phyloP scores from a whole-genome alignment of 176 grass and related monocot species.

The Typha latifolia region DNA sequence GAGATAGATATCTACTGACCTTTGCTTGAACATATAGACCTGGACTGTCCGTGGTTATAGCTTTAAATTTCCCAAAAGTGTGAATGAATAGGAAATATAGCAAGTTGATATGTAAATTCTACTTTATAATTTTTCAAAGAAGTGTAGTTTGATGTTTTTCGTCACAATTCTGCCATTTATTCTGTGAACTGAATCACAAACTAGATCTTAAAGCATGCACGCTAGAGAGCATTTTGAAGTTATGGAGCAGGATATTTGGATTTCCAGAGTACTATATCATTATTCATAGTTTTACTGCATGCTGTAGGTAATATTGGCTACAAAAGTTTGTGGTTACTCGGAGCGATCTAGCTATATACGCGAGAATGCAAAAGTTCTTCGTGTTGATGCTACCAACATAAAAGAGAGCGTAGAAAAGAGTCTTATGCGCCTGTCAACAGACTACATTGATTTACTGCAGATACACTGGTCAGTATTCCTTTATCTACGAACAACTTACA shows the following conservation, averaged over 20 bases:
- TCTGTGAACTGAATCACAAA: background rate
- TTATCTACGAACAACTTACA: background rate
- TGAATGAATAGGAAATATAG: no score
- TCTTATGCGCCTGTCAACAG: slow-evolving; percentile 73
- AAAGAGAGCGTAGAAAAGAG: slow-evolving; percentile 87
- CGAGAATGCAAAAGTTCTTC: slow-evolving; percentile 42
- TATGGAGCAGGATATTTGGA: background rate
- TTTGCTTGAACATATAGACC: no score
- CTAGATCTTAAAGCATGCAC: background rate
- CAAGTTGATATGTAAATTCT: no score
- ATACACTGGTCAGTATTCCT: slow-evolving; percentile 67
- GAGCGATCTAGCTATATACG: slow-evolving; percentile 44
- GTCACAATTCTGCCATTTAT: no score
- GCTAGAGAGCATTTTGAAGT: background rate
- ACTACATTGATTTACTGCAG: slow-evolving; percentile 94
- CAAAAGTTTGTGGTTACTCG: slow-evolving; percentile 83
- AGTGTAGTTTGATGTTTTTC: no score
- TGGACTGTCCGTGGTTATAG: no score
- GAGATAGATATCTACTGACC: no score
- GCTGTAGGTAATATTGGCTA: slow-evolving; percentile 67
- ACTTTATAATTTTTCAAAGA: no score
- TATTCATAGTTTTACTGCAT: background rate
- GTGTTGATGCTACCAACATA: slow-evolving; percentile 72
- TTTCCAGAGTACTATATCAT: background rate
- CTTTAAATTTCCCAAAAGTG: no score